Percentiles rank a stretch among this genome's conserved stretches.
These are phyloP conservation scores for Trichoderma arundinaceum DNA, from an alignment of 2,329 filamentous ascomycete species.

Conservation along the genomic window DNA sequence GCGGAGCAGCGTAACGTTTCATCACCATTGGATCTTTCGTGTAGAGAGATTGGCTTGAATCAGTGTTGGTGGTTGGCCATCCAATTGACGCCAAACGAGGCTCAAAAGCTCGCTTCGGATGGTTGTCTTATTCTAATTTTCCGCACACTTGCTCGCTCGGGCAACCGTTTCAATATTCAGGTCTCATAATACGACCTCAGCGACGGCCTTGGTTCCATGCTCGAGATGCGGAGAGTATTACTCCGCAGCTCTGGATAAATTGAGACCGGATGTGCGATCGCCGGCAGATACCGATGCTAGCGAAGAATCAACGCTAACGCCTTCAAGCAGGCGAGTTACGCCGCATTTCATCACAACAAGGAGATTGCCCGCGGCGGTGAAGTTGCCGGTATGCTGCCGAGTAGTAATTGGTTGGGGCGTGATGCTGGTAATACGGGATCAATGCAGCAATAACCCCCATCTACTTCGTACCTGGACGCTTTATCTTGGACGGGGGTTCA, in stretches of 20 bases:
- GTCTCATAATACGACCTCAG: background rate
- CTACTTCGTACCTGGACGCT: background rate
- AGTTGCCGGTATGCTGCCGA: background rate
- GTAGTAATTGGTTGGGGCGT: background rate
- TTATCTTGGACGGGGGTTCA: background rate
- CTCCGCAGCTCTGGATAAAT: conserved; percentile 4
- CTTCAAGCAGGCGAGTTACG: conserved; percentile 18
- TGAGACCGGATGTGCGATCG: conserved; percentile 3
- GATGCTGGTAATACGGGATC: background rate
- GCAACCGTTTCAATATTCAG: background rate
- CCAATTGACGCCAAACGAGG: background rate
- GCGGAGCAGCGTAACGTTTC: conserved; percentile 31
- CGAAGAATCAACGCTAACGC: conserved; percentile 20
- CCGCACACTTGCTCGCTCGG: background rate
- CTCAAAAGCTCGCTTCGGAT: background rate
- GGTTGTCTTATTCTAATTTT: background rate
- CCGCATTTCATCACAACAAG: conserved; percentile 3
- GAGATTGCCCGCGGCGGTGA: background rate
- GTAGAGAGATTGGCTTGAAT: conserved; percentile 3
- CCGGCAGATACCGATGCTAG: conserved; percentile 20
- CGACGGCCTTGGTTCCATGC: background rate
- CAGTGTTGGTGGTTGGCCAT: background rate
- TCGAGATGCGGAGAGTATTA: conserved; percentile 19
- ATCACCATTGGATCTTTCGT: conserved; percentile 19
- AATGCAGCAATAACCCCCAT: conserved; percentile 5